A percentile compares a stretch with the other conserved stretches of the same genome.
These are phyloP conservation scores for Mycena citricolor DNA, from an alignment of 1,284 basidiomycete species.

Conservation along the genomic window DNA sequence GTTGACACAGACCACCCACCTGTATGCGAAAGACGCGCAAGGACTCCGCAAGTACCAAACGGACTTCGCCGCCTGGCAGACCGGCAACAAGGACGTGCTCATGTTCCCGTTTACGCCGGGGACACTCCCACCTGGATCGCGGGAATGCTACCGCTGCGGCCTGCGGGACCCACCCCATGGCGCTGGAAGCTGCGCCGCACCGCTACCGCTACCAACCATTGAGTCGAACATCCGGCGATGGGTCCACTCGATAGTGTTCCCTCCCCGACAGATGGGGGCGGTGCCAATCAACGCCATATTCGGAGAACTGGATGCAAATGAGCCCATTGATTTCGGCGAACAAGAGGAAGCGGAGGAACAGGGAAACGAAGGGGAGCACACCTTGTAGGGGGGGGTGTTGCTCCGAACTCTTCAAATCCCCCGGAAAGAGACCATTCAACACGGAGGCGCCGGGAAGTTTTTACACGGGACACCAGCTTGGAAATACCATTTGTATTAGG, in stretches of 20 bases:
- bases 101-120: slow-evolving; percentile 10
- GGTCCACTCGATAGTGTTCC: neutral
- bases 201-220: neutral
- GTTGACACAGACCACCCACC: no score
- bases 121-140: slow-evolving; percentile 3
- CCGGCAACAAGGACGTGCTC: no score
- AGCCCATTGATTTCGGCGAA: slow-evolving; percentile 2
- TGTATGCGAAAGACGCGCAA: no score
- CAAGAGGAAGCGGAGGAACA: no score
- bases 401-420: slow-evolving; percentile 14
- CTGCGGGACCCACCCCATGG: slow-evolving; percentile 1
- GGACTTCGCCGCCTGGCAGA: no score
- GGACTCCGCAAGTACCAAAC: no score
- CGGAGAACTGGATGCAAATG: neutral
- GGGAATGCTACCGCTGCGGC: slow-evolving; percentile 14
- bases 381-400: slow-evolving; percentile 12
- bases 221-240: slow-evolving; percentile 1
- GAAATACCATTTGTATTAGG: slow-evolving; percentile 9
- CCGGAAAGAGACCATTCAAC: slow-evolving; percentile 6
- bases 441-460: slow-evolving; percentile 8
- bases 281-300: slow-evolving; percentile 10
- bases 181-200: neutral
- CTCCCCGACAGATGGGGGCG: no score
- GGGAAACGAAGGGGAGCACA: slow-evolving; percentile 17
- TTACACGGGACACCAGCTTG: slow-evolving; percentile 1